Evolutionary conservation across 2,329 filamentous ascomycete species (phyloP).

Genomic region (Pseudopithomyces chartarum): DNA sequence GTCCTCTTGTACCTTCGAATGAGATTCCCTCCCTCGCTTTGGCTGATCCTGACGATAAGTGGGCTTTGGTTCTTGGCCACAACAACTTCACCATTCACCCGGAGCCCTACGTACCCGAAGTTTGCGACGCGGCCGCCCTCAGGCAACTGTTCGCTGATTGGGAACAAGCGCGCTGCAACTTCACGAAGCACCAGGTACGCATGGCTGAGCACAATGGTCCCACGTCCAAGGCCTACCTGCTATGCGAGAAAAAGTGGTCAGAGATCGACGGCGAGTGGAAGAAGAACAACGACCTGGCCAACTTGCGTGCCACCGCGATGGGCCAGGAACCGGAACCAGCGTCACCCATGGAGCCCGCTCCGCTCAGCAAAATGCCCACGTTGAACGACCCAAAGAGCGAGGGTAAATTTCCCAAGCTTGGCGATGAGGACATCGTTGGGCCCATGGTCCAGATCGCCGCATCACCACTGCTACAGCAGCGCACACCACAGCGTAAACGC

Average conservation of each 20-base stretch:
- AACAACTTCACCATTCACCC: slow-evolving; percentile 91
- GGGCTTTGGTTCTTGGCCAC: slow-evolving; percentile 85
- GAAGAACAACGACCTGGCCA: slow-evolving; percentile 67
- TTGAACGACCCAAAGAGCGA: slow-evolving; percentile 69
- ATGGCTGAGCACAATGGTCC: slow-evolving; percentile 89
- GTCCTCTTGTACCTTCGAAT: slow-evolving; percentile 53
- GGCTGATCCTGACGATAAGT: slow-evolving; percentile 76
- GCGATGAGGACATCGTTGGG: slow-evolving; percentile 90
- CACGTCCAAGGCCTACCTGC: slow-evolving; percentile 84
- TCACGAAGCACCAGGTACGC: slow-evolving; percentile 84
- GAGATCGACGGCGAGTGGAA: slow-evolving; percentile 79
- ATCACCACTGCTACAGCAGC: slow-evolving; percentile 46
- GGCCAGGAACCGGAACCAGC: slow-evolving; percentile 39
- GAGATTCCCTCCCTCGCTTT: slow-evolving; percentile 69
- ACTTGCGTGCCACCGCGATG: slow-evolving; percentile 48
- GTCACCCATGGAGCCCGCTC: slow-evolving; percentile 55
- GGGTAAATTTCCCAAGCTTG: slow-evolving; percentile 85
- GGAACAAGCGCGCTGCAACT: slow-evolving; percentile 82
- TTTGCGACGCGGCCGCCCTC: slow-evolving; percentile 64
- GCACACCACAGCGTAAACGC: slow-evolving; percentile 43
- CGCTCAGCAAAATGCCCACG: slow-evolving; percentile 69
- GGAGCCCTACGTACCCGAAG: slow-evolving; percentile 74
- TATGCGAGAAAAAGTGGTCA: slow-evolving; percentile 89
- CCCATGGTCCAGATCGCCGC: slow-evolving; percentile 71
- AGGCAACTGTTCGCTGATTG: slow-evolving; percentile 76